phyloP scores from a whole-genome alignment of 192 early-diverging fungal species.

The Coemansia sp. region DNA sequence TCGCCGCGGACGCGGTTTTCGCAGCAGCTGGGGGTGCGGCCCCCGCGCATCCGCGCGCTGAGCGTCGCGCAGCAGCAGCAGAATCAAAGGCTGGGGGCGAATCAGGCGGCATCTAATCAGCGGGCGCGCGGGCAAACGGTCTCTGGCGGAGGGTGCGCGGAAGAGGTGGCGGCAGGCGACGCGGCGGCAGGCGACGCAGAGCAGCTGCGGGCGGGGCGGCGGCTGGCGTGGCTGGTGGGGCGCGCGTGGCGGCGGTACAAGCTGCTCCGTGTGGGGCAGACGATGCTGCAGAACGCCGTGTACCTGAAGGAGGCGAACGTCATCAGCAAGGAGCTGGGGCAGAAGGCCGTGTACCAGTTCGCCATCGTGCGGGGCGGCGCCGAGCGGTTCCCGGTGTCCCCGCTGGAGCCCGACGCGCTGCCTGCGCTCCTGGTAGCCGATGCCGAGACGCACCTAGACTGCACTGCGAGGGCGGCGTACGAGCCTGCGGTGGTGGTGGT shows the following conservation, averaged over 20 bases:
- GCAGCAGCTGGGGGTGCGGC: too few relatives aligned
- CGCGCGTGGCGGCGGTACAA: constrained; percentile 49
- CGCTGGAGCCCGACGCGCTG: constrained; percentile 45
- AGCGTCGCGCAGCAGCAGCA: constrained; percentile 3
- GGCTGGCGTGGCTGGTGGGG: constrained; percentile 20
- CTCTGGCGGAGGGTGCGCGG: not conserved
- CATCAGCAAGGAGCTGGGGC: constrained; percentile 77
- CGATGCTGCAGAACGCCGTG: constrained; percentile 63
- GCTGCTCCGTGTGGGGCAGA: constrained; percentile 59
- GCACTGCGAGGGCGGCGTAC: constrained; percentile 9
- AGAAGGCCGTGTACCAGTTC: constrained; percentile 80
- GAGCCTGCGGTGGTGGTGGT: constrained; percentile 30
- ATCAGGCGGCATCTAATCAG: not conserved
- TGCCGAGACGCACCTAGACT: too few relatives aligned
- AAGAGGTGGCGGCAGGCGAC: not conserved
- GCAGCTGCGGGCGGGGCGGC: constrained; percentile 9
- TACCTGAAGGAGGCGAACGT: constrained; percentile 89
- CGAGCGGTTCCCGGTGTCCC: constrained; percentile 28
- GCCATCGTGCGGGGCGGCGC: constrained; percentile 61
- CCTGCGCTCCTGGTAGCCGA: constrained; percentile 18
- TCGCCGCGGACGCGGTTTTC: too few relatives aligned
- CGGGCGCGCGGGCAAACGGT: constrained; percentile 28
- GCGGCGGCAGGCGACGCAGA: not conserved
- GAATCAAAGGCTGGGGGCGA: not conserved
- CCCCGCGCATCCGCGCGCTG: constrained; percentile 12